phyloP scores from a whole-genome alignment of 148 eudicot species.

The Nyssa sinensis region DNA sequence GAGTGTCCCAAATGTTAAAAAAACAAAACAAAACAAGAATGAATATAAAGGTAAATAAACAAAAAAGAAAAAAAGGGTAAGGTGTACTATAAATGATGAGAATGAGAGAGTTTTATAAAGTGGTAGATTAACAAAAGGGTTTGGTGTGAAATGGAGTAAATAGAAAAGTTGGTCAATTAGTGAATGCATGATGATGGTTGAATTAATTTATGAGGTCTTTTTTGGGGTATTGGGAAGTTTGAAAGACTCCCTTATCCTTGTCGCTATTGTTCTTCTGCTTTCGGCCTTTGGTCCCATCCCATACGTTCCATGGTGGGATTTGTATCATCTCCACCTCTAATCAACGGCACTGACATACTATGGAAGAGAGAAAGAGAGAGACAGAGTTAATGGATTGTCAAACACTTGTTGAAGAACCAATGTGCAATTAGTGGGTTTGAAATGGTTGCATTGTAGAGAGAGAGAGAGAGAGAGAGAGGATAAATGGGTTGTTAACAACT shows the following conservation, averaged over 20 bases:
- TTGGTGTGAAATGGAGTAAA: constrained; percentile 2
- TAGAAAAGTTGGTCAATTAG: constrained; percentile 12
- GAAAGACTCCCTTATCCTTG: constrained; percentile 9
- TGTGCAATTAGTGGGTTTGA: too few species aligned
- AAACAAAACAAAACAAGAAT: too few species aligned
- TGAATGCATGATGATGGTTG: constrained; percentile 15
- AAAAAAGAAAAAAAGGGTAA: background rate
- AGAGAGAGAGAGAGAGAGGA: too few species aligned
- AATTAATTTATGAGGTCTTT: background rate
- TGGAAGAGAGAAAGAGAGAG: background rate
- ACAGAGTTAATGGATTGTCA: background rate
- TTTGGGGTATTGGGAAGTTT: constrained; percentile 18
- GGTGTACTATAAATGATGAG: background rate
- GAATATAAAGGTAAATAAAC: too few species aligned
- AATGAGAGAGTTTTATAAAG: background rate
- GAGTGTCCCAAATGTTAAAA: too few species aligned
- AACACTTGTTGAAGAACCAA: background rate
- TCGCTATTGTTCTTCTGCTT: constrained; percentile 10
- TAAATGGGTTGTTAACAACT: too few species aligned
- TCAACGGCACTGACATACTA: constrained; percentile 7
- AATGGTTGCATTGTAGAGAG: too few species aligned
- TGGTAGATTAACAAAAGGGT: background rate
- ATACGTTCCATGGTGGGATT: constrained; percentile 13
- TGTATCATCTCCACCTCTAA: constrained; percentile 9
- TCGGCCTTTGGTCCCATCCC: constrained; percentile 19